Evolutionary conservation across 257 asterid species (phyloP).

Genomic region (Petunia secreta): DNA sequence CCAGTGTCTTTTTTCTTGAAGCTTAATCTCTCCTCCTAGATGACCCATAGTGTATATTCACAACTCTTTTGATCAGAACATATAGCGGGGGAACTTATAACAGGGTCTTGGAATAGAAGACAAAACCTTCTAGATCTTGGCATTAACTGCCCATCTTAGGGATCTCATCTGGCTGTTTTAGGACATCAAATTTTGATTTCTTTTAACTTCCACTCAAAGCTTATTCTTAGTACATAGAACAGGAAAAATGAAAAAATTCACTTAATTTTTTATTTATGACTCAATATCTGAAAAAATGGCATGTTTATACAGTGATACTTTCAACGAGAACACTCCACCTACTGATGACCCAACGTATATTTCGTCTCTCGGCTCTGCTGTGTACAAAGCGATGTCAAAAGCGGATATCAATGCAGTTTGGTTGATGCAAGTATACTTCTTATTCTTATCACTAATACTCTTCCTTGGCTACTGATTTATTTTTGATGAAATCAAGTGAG

Average conservation of each 20-base stretch:
- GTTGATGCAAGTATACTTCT: constrained; percentile 88
- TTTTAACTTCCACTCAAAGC: constrained; percentile 15
- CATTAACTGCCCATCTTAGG: neutral
- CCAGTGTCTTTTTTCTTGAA: neutral
- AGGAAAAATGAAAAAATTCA: neutral
- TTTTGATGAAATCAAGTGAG: constrained; percentile 10
- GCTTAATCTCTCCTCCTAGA: constrained; percentile 16
- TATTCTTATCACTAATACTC: constrained; percentile 23
- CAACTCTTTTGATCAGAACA: constrained; percentile 7
- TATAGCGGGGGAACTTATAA: constrained; percentile 10
- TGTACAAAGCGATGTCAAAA: constrained; percentile 81
- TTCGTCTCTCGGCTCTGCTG: constrained; percentile 90
- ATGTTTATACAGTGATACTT: constrained; percentile 75
- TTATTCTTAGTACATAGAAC: neutral
- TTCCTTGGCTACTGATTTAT: neutral
- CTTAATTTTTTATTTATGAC: neutral
- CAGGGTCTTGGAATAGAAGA: constrained; percentile 9
- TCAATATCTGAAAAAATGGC: neutral
- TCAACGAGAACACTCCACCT: constrained; percentile 95
- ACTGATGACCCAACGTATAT: constrained; percentile 79
- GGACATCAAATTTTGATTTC: constrained; percentile 1
- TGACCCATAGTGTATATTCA: neutral
- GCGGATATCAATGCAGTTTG: constrained; percentile 90
- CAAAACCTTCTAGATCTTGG: neutral
- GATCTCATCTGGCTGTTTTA: neutral